phyloP scores from a whole-genome alignment of 148 eudicot species.

The Rhododendron molle region DNA sequence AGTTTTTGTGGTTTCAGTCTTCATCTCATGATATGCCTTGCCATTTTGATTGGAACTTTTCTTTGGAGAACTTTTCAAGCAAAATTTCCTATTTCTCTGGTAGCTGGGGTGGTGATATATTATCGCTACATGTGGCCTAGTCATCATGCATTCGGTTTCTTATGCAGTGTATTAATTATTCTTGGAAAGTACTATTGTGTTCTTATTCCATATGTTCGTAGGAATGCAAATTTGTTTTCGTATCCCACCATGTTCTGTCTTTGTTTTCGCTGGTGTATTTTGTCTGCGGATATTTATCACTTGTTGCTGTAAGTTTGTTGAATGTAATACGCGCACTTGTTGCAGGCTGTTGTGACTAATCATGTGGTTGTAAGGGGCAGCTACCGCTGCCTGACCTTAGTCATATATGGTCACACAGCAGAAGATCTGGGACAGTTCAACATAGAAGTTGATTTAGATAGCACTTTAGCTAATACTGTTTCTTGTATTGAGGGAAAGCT shows the following conservation, averaged over 20 bases:
- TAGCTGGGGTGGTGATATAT: background rate
- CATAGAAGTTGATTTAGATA: constrained; percentile 87
- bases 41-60: background rate
- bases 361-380: constrained; percentile 96
- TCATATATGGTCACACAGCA: constrained; percentile 93
- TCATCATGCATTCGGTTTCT: background rate
- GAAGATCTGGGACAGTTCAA: constrained; percentile 97
- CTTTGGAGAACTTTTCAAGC: background rate
- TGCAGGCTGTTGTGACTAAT: constrained; percentile 94
- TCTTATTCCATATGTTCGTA: background rate
- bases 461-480: constrained; percentile 71
- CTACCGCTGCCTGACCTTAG: constrained; percentile 95
- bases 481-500: constrained; percentile 68
- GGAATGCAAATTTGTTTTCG: background rate
- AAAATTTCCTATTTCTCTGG: background rate
- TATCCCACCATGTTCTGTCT: background rate
- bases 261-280: background rate
- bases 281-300: background rate
- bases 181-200: background rate
- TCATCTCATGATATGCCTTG: background rate
- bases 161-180: background rate
- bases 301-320: constrained; percentile 1
- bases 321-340: constrained; percentile 10
- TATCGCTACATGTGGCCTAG: background rate
- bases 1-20: background rate